Base-by-base conservation (phyloP, 2,329 filamentous ascomycete species). In the Rhynchosporium graminicola region DNA sequence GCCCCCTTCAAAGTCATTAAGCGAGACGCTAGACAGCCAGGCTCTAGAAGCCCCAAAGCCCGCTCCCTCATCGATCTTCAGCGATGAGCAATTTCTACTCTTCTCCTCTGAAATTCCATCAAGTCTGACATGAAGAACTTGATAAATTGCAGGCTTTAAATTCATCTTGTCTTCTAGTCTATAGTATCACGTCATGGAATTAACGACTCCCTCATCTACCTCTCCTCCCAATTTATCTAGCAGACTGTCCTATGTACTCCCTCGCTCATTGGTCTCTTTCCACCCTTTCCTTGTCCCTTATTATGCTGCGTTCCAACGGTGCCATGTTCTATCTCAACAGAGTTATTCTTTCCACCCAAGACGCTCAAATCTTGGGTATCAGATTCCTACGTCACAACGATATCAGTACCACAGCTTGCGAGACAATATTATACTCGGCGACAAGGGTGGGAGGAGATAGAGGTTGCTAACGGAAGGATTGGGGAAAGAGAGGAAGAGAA, bases 321-420 rank as follows among this genome's bases (percentile, higher is more conserved):
- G 1, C 67, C 62, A 69, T 81, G 76, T 68, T 76, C 76, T 64
- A 80, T 73, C 63, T 79, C 75, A 9, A 69, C 67, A 50, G 74
- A 72, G 10, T 74, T 65, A 45, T 77, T 77, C 56, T 72, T 71
- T 38, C 70, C 76, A 4, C 73, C 50, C 26, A 72, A 48, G 8
- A 72, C 66, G 12, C 77, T 75, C 48, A 87, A 69, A 63, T 88
- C 85, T 72, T 42, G 77, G 8, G 64, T 52, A 48, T 72, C 70
- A 42, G 59, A 65, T 0, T 70, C 67, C 67, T 67, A 28, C 50
- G 28, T 55, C 15, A 20, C 12, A 13, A 54, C 20, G 15, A 20
- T 40, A n/a, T 42, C 43, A 46, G 38, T 29, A 40, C 46, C 42
- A 40, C 7, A 40, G 7, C 7, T 40, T 40, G 7, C 12, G 36